Percentiles rank a stretch among this genome's conserved stretches.
Evolutionary conservation across 306 rosid species (phyloP).

Genomic region (Cicer bijugum): DNA sequence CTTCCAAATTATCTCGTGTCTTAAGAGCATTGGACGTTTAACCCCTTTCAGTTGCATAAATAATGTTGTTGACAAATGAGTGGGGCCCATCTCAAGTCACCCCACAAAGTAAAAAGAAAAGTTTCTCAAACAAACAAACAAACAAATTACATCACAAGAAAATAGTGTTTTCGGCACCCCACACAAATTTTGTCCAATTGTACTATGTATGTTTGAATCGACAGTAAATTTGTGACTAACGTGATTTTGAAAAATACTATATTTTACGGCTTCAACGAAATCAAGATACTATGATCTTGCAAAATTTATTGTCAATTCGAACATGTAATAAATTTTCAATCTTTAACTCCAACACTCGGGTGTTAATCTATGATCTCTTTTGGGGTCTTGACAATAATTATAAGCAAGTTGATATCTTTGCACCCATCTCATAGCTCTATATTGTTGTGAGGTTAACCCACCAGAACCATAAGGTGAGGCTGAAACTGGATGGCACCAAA

Average conservation of each 20-base stretch:
- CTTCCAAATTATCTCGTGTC: conserved; percentile 48
- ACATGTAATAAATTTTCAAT: background rate
- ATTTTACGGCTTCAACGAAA: too few relatives aligned
- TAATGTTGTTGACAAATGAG: conserved; percentile 41
- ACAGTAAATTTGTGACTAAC: too few relatives aligned
- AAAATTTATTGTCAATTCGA: too few relatives aligned
- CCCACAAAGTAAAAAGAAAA: conserved; percentile 39
- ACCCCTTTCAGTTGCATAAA: conserved; percentile 42
- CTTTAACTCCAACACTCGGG: conserved; percentile 76
- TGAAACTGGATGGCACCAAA: conserved; percentile 74
- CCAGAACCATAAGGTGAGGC: conserved; percentile 82
- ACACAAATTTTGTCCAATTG: background rate
- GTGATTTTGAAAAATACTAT: too few relatives aligned
- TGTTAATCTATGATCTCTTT: conserved; percentile 86
- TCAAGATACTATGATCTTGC: too few relatives aligned
- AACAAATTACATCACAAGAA: conserved; percentile 43
- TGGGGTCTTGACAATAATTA: conserved; percentile 78
- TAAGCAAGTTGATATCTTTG: conserved; percentile 78
- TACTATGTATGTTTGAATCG: too few relatives aligned
- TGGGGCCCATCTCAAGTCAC: conserved; percentile 50
- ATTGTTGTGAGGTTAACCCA: conserved; percentile 66
- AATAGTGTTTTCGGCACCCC: conserved; percentile 47
- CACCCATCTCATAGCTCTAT: conserved; percentile 81
- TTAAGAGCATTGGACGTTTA: conserved; percentile 51
- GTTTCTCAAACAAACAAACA: conserved; percentile 41